Evolutionary conservation across 1,284 basidiomycete species (phyloP), one percentile per base, ranked within the genome.

Genomic region (Melampsora abietis-canadensis): DNA sequence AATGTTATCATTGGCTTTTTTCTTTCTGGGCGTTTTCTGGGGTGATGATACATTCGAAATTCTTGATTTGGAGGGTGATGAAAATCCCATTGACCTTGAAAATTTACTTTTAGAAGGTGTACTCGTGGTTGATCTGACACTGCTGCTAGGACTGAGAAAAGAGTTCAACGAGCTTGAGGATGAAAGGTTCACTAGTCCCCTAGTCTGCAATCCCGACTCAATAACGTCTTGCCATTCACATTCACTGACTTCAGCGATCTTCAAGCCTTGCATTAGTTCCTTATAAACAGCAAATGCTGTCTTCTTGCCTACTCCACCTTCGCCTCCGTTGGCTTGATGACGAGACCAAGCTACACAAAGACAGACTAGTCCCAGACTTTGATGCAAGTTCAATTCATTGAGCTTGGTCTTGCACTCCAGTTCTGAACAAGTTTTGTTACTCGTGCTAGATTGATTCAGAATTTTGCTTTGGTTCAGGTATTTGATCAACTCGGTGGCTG

Each of bases 331-430:
- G 5, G 17, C 69, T 60, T 73, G 62, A 27, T 51, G 48, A n/a
- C 69, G 51, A n/a, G 65, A 66, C 72, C 72, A 75, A 17, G 64
- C 65, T 19, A 75, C 72, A 40, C 72, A 75, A 5, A 75, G 34
- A 61, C 64, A 75, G 10, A 67, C 72, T 37, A 75, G 30, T 47
- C 54, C 65, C 31, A 75, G 51, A 66, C 54, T 61, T 67, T 75
- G 72, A 51, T 75, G 72, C 15, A 75, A 64, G 46, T 75, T 75
- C 24, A 75, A 51, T 46, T 75, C 64, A 60, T 67, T 48, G 8
- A 75, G 44, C 21, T 67, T 66, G 15, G 44, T 61, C 65, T 66
- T 31, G 48, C 72, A 75, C 47, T 67, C 64, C 2, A 21, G 27
- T 54, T 75, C 63, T 2, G 64, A 66, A 17, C 63, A 44, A 44